These are phyloP conservation scores for Lithohypha guttulata DNA, from an alignment of 2,329 filamentous ascomycete genomes.

Conservation along the genomic window DNA sequence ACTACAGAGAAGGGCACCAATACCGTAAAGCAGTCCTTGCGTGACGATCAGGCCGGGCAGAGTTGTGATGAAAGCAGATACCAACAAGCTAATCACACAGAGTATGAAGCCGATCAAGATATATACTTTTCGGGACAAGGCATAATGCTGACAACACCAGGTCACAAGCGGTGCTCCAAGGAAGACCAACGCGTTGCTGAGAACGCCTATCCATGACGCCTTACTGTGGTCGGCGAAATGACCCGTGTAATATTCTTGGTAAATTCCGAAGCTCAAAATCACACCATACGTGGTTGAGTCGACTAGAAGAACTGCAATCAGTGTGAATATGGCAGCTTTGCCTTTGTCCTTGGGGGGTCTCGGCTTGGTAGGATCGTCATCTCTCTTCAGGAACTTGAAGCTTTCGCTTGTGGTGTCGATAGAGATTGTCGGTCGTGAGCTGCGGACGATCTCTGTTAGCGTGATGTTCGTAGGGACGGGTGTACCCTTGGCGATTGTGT, in stretches of 20 bases:
- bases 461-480: too few relatives aligned
- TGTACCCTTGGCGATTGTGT: too few relatives aligned
- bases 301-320: too few relatives aligned
- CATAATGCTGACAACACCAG: constrained; percentile 2
- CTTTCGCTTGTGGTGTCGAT: too few relatives aligned
- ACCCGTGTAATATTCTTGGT: constrained; percentile 12
- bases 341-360: too few relatives aligned
- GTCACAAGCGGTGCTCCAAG: constrained; percentile 7
- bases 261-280: too few relatives aligned
- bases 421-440: too few relatives aligned
- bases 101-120: constrained; percentile 9
- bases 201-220: constrained; percentile 13
- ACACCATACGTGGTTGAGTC: too few relatives aligned
- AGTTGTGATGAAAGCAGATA: constrained; percentile 34
- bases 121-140: constrained; percentile 8
- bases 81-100: constrained; percentile 23
- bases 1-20: constrained; percentile 41
- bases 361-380: too few relatives aligned
- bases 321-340: too few relatives aligned
- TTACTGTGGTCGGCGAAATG: neutral
- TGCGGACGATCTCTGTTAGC: too few relatives aligned
- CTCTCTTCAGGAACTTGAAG: too few relatives aligned
- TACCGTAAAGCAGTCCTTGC: constrained; percentile 34
- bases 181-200: constrained; percentile 6
- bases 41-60: constrained; percentile 36